Base-by-base conservation (phyloP, 805 yeast genomes). In the Lachancea sp. region DNA sequence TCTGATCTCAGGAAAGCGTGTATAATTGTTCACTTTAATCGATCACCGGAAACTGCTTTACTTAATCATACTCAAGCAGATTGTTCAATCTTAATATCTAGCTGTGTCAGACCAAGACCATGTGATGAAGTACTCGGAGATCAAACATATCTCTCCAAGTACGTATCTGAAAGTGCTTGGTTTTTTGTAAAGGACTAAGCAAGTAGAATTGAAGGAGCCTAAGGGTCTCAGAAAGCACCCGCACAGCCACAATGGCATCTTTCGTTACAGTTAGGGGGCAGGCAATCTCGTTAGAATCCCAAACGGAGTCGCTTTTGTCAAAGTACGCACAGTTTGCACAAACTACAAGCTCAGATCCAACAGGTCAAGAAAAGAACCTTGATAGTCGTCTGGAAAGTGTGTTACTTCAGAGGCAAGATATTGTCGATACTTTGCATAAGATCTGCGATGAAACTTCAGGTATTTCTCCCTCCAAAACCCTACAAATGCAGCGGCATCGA, bases 401-500 rank as follows among this genome's bases (percentile, higher is more conserved):
- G 15, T 59, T 89, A 36, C 60, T 69, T 16, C 68, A 64, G 55
- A 61, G 89, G 38, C 79, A 77, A 25, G 80, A 72, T 4, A 56
- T 73, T 3, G 60, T 85, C 6, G 69, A 65, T 24, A 65, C 70
- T 24, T 57, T 83, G 47, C 66, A 70, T 36, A 65, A 80, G 24
- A 68, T 78, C 8, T 64, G 77, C 15, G 85, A 83, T 34, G 64
- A 74, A 1, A 79, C 72, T 42, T 67, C 74, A 21, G 62, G 70
- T 12, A 71, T 83, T 6, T 72, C 89, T 4, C 75, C 92, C 0
- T 75, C 92, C 0, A 83, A 83, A 58, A 61, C 79, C 31, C 90
- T 83, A 53, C 97, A 89, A 58, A 64, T 88, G 34, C 77, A 81
- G 43, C 77, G 97, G 46, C 96, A 87, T 59, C 77, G 75, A 51